Conservation (phyloP, 352 stramenopile genomes). For the Aphanomyces astaci region DNA sequence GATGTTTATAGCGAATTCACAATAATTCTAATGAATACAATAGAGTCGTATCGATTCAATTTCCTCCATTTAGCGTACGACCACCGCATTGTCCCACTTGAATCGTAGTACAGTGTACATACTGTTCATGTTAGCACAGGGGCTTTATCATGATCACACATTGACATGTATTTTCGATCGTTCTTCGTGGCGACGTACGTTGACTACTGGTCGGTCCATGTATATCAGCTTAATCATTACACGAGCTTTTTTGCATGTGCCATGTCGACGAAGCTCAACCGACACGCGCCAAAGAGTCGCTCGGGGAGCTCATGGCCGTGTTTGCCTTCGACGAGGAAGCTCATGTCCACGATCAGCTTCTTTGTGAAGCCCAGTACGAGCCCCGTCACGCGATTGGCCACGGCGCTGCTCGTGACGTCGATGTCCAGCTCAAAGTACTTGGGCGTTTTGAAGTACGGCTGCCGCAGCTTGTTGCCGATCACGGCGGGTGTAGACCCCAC, state of each 20-base stretch:
- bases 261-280: conserved; percentile 61
- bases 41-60: too few species aligned
- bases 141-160: too few species aligned
- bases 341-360: conserved; percentile 79
- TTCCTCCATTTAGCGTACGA: too few species aligned
- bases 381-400: conserved; percentile 66
- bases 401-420: conserved; percentile 60
- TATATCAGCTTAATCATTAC: background rate
- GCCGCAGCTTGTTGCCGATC: conserved; percentile 67
- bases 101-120: too few species aligned
- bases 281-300: conserved; percentile 51
- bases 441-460: conserved; percentile 49
- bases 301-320: conserved; percentile 58
- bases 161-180: background rate
- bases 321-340: conserved; percentile 61
- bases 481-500: conserved; percentile 63
- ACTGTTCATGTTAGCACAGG: too few species aligned
- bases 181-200: background rate
- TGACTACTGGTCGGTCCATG: background rate
- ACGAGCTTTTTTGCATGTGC: conserved; percentile 28
- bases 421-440: conserved; percentile 74
- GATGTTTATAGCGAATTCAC: too few species aligned
- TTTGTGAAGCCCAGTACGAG: conserved; percentile 66
- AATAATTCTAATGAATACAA: too few species aligned
- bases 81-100: too few species aligned